Conservation (phyloP, 768 basidiomycete genomes). For the Leccinellum luteum region DNA sequence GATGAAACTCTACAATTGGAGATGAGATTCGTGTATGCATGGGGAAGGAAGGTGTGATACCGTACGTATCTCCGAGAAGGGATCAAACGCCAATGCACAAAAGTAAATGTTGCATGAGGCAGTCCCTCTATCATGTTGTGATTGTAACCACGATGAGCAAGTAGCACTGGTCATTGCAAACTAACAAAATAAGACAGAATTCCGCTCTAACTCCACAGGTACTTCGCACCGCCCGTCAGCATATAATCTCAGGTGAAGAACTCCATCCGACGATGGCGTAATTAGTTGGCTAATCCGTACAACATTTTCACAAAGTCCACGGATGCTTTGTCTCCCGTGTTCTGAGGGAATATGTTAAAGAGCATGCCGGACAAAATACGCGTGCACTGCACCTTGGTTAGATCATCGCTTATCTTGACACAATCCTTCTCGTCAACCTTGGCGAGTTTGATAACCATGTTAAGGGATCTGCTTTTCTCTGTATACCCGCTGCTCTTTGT, state of each 20-base stretch:
- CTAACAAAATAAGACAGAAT: not conserved
- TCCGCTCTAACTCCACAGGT: not conserved
- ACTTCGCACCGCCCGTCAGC: not conserved
- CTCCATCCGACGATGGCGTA: not conserved
- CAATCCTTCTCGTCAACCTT: slow-evolving; percentile 72
- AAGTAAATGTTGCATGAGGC: not conserved
- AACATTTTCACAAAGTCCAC: slow-evolving; percentile 55
- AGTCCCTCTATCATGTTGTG: not conserved
- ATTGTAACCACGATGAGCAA: not conserved
- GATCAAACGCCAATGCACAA: not conserved
- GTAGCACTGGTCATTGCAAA: not conserved
- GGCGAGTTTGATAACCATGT: slow-evolving; percentile 93
- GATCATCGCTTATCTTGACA: slow-evolving; percentile 93
- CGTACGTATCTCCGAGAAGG: not conserved
- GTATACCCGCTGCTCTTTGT: slow-evolving; percentile 39
- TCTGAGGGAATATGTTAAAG: slow-evolving; percentile 39
- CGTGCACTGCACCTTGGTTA: slow-evolving; percentile 58
- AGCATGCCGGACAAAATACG: not conserved
- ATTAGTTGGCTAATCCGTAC: slow-evolving; percentile 8
- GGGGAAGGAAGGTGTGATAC: not conserved
- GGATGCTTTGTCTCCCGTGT: slow-evolving; percentile 62
- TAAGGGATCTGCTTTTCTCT: slow-evolving; percentile 77
- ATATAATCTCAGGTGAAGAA: too few species aligned
- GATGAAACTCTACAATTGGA: not conserved
- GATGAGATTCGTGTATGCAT: slow-evolving; percentile 2